Percentiles rank a stretch among this genome's conserved stretches.
phyloP scores from a whole-genome alignment of 441 rosid genomes.

The Erodium texanum region DNA sequence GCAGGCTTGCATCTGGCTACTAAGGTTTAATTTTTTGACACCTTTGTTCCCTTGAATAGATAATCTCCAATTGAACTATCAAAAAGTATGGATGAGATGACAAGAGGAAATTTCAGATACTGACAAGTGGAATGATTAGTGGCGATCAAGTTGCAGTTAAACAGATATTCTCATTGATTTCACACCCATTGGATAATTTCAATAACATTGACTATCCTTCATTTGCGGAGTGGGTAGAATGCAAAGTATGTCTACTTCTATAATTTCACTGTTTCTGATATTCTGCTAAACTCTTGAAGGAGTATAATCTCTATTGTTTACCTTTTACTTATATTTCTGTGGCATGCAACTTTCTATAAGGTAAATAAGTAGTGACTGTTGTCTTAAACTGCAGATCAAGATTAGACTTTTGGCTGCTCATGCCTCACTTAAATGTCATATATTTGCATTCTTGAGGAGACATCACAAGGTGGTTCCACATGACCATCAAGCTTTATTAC shows the following conservation, averaged over 20 bases:
- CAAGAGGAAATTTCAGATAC: constrained; percentile 48
- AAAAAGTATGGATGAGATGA: constrained; percentile 17
- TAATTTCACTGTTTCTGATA: no score
- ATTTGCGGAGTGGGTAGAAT: constrained; percentile 97
- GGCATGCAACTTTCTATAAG: no score
- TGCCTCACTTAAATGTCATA: constrained; percentile 96
- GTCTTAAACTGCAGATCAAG: constrained; percentile 43
- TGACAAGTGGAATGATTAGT: constrained; percentile 91
- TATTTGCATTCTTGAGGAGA: constrained; percentile 78
- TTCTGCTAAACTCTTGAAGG: no score
- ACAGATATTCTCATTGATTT: constrained; percentile 80
- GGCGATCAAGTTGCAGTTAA: constrained; percentile 89
- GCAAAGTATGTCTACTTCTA: constrained; percentile 27
- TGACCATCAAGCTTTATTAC: constrained; percentile 69
- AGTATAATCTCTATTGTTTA: no score
- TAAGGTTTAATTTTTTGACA: constrained; percentile 40
- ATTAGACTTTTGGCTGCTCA: constrained; percentile 93
- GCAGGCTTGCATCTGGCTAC: constrained; percentile 93
- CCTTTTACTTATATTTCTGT: no score
- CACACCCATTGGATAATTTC: constrained; percentile 80
- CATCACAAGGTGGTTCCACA: constrained; percentile 64
- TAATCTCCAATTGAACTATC: constrained; percentile 14
- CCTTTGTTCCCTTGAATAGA: constrained; percentile 8
- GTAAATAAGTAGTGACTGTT: no score
- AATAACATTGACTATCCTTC: constrained; percentile 86